A percentile compares a stretch with the other conserved stretches of the same genome.
Conservation (phyloP, 768 basidiomycete species). For the Calvatia gigantea region DNA sequence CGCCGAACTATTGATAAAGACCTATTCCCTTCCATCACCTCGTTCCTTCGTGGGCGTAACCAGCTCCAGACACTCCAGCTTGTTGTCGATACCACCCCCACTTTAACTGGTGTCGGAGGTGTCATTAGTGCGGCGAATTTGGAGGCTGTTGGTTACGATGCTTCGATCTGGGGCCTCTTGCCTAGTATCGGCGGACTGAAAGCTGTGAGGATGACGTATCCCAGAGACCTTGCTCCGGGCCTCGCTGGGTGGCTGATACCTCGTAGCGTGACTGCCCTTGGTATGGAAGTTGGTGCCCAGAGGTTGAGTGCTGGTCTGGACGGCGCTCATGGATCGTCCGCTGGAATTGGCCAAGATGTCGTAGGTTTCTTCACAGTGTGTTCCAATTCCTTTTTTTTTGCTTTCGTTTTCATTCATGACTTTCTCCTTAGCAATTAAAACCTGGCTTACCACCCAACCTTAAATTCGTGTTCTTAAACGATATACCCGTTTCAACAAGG, state of each 20-base stretch:
- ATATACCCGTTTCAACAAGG: constrained; percentile 39
- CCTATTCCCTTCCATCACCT: constrained; percentile 65
- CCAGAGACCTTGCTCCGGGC: constrained; percentile 57
- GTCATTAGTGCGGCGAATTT: constrained; percentile 58
- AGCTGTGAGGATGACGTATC: constrained; percentile 60
- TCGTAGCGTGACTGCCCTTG: constrained; percentile 43
- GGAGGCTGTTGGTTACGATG: constrained; percentile 60
- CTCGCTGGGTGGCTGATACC: constrained; percentile 71
- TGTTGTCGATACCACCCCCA: constrained; percentile 43
- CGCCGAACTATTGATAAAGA: constrained; percentile 51
- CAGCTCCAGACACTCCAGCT: constrained; percentile 53
- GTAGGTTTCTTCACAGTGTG: constrained; percentile 5
- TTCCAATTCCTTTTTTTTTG: background rate
- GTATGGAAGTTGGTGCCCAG: constrained; percentile 34
- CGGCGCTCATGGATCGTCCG: constrained; percentile 34
- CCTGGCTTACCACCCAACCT: constrained; percentile 51
- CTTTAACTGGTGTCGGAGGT: constrained; percentile 62
- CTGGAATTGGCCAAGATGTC: constrained; percentile 1
- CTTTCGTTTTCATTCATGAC: background rate
- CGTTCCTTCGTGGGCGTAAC: constrained; percentile 56
- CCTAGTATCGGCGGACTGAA: constrained; percentile 51
- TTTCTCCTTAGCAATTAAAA: constrained; percentile 52
- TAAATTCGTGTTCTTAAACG: constrained; percentile 53
- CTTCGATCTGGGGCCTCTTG: constrained; percentile 68
- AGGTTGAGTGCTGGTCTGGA: constrained; percentile 36